Base-by-base conservation (phyloP, 108 stramenopile species). In the Stephanodiscus minutulus region DNA sequence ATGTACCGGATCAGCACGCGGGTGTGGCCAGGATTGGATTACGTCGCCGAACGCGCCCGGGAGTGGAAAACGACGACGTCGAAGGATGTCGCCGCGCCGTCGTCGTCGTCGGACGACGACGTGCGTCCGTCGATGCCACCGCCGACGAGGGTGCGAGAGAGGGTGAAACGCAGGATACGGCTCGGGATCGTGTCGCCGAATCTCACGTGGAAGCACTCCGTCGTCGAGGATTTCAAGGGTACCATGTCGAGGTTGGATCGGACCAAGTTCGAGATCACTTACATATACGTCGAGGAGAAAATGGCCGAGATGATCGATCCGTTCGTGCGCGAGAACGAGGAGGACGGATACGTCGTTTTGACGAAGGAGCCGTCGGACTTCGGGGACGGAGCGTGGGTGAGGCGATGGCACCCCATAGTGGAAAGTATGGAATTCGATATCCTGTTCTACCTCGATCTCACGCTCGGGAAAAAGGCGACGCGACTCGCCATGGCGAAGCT, bases 391-490 rank as follows among this genome's bases (percentile, higher is more conserved):
- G 72, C 62, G 17, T 73, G 72, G 72, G 5, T 55, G 17, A 52
- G 18, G 13, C 20, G 50, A 13, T 52, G 24, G 20, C 13, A 52
- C 21, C 21, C 24, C 6, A 50, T 27, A 15, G 13, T 74, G 62
- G 80, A 63, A 15, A 22, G 8, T 1, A 27, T 71, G 52, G 29
- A 72, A 7, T 58, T 81, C 10, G 80, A 81, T 48, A 72, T 81
- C 12, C 41, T 81, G 17, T 65, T 81, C 31, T 76, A 76, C 37
- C 44, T 60, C 15, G 80, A 81, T 62, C 44, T 81, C 47, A 76
- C 80, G 24, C 76, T 81, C 74, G 39, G 46, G 3, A 17, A 74
- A 12, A 43, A 46, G 24, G 50, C 33, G 3, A 64, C 54, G 22
- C 68, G 80, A 10, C 13, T 81, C 13, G 80, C 46, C 10, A 76